Evolutionary conservation across 2,329 filamentous ascomycete genomes (phyloP), one percentile per base, ranked within the genome.

Genomic region (Plenodomus biglobosus): DNA sequence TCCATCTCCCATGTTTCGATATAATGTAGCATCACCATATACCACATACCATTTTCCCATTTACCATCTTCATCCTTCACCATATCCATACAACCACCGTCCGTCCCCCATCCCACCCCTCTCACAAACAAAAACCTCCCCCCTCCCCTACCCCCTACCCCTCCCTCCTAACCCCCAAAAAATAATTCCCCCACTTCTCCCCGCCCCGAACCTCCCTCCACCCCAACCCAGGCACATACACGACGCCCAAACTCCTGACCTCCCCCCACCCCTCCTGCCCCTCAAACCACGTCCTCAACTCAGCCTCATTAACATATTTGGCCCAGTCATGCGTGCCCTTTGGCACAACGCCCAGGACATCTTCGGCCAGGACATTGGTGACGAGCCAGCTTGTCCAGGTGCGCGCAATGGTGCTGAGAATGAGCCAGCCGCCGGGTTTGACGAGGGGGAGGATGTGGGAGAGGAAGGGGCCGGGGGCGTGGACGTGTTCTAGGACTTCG

Each of bases 401-500:
- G 55, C 94, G 80, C 42, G 94, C 88, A 67, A 99, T 97, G 2
- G 94, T 99, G 69, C 88, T 92, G 60, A 94, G 82, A 39, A 97
- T 82, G 7, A 99, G 76, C 94, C 92, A 99, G 0, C 94, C 94
- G 1, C 94, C 94, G 0, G 92, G 92, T 56, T 84, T 86, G 19
- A 99, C 85, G 59, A 95, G 90, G 1, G 83, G 80, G 35, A 88
- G 78, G 52, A 90, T 85, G 2, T 79, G 77, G 41, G 85, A 78
- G 3, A 96, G 81, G 58, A 96, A 96, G 3, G 82, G 77, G 0
- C 83, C 82, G 0, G 90, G 90, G 18, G 84, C 78, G 46, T 87
- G 84, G 49, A 99, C 87, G 71, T 99, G 94, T 74, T 99, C 94
- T 45, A 99, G 82, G 3, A 99, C 94, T 73, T 99, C 94, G 71